Percentiles rank a stretch among this genome's conserved stretches.
Conservation (phyloP, 1,284 basidiomycete species). For the Microbotryum saponariae region DNA sequence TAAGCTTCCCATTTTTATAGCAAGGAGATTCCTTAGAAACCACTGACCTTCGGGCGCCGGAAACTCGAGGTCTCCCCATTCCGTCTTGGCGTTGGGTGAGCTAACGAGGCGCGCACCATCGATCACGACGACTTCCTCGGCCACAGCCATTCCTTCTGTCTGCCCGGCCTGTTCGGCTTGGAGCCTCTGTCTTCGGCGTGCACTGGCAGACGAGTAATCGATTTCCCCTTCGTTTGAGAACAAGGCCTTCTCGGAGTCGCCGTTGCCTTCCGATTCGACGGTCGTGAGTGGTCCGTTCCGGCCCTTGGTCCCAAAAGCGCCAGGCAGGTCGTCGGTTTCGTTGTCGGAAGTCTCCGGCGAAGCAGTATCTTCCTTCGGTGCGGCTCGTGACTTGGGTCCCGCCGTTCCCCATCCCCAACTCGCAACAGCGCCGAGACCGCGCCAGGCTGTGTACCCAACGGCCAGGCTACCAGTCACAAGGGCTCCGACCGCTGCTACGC, state of each 20-base stretch:
- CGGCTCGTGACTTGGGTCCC: no score
- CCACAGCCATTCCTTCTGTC: background rate
- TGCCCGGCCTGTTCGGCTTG: background rate
- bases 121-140: background rate
- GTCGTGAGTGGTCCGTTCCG: background rate
- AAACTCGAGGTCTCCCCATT: conserved; percentile 22
- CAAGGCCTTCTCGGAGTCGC: background rate
- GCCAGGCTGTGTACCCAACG: conserved; percentile 18
- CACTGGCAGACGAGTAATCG: no score
- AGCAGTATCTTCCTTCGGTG: no score
- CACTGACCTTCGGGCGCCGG: conserved; percentile 17
- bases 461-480: conserved; percentile 21
- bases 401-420: background rate
- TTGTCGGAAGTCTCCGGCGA: no score
- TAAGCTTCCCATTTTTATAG: background rate
- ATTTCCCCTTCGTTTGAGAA: no score
- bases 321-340: no score
- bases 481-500: conserved; percentile 13
- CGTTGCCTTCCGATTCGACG: background rate
- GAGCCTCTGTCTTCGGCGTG: no score
- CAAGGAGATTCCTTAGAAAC: no score
- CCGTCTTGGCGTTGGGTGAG: conserved; percentile 6
- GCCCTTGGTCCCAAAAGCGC: background rate
- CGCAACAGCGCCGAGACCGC: background rate
- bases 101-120: background rate